Evolutionary conservation across 257 asterid species (phyloP), one percentile per base, ranked within the genome.

Genomic region (Solanum commersonii): DNA sequence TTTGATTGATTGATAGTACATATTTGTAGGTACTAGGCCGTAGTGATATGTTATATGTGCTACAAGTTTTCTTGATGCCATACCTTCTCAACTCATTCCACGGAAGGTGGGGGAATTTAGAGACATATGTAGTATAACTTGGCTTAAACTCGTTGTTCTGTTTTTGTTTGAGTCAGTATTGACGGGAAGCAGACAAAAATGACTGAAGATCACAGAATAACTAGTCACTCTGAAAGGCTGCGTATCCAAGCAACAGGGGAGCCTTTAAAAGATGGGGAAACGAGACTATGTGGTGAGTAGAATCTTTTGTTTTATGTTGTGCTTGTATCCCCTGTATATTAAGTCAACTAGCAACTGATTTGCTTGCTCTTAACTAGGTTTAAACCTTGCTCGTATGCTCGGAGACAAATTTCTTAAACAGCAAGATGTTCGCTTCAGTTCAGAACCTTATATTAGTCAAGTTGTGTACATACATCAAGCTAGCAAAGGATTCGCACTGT

Each of bases 351-450:
- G 79, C 4, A 88, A 86, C 87, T 87, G 49, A 83, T 63, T 87
- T 88, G 49, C 87, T 89, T 83, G 49, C 52, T 40, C 88, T 67
- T 87, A 44, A 76, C 87, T 91, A 97, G 99, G 99, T 79, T 91
- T 97, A 86, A 97, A 97, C 92, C 99, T 97, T 29, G 98, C 96
- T 87, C 93, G 99, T 89, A 94, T 97, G 99, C 98, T 97, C 14
- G 99, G 99, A 72, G 99, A 97, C 92, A 97, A 97, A 84, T 97
- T 95, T 92, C 94, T 96, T 79, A 97, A 97, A 92, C 96, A 96
- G 91, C 98, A 97, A 87, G 99, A 96, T 73, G 86, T 87, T 74
- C 98, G 99, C 70, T 94, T 97, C 88, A 97, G 96, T 86, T 90
- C 99, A 84, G 99, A 97, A 90, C 99, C 99, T 84, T 97, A 91